A percentile compares a stretch with the other conserved stretches of the same genome.
phyloP scores from a whole-genome alignment of 345 rosid species.

The Ceriops zippeliana region DNA sequence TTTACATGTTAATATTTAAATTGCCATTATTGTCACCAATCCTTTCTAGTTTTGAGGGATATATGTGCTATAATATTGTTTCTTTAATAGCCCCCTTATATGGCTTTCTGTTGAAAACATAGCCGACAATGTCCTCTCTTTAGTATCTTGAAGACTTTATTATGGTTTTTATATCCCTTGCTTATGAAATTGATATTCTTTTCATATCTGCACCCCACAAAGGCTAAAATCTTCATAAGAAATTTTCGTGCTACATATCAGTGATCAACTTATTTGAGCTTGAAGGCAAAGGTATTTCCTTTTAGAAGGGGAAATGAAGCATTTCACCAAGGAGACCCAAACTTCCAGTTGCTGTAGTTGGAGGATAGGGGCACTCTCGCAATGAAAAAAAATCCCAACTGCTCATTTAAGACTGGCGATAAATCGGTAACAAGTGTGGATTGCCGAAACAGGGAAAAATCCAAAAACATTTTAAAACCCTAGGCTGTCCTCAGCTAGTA shows the following conservation, averaged over 20 bases:
- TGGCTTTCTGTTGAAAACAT: too few species aligned
- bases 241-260: too few species aligned
- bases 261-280: not conserved
- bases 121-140: not conserved
- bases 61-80: too few species aligned
- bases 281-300: not conserved
- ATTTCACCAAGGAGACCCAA: not conserved
- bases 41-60: too few species aligned
- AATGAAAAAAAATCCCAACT: slow-evolving; percentile 22
- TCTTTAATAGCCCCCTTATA: too few species aligned
- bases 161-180: not conserved
- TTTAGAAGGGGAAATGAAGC: not conserved
- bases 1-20: too few species aligned
- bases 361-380: slow-evolving; percentile 21
- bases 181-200: not conserved
- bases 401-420: slow-evolving; percentile 36
- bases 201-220: not conserved
- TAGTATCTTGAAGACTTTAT: not conserved
- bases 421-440: slow-evolving; percentile 35
- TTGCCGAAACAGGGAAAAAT: slow-evolving; percentile 51
- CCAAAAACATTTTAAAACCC: slow-evolving; percentile 47
- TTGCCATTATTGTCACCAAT: too few species aligned
- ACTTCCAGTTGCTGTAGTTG: too few species aligned
- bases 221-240: too few species aligned
- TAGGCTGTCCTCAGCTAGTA: slow-evolving; percentile 41